Evolutionary conservation across 345 rosid species (phyloP), one percentile per base, ranked within the genome.

Genomic region (Euphorbia lathyris): DNA sequence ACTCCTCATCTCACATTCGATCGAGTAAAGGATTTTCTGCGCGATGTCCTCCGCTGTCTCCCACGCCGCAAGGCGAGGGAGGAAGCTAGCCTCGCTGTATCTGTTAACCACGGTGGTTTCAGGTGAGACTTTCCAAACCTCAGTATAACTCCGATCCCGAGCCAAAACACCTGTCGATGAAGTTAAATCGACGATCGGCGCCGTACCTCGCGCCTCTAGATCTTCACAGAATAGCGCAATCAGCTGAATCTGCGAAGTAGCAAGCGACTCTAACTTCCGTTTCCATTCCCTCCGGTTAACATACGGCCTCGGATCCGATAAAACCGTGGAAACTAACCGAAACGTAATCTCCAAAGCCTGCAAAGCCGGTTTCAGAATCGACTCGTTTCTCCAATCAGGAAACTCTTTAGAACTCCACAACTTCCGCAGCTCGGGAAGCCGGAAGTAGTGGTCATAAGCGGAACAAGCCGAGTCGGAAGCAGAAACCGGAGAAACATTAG

Each of bases 271-370:
- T 29, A 94, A 76, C 65, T 96, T 76, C 65, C 95, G 89, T 71
- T 62, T 78, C 92, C 94, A 90, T 74, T 91, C 89, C 45, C 78
- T 80, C 68, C 72, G 83, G 79, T 88, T 90, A 19, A 81, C 71
- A 80, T 94, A 94, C 20, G 93, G 96, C 72, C 97, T 81, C 5
- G 88, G 80, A 63, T 92, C 98, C 9, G 92, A 87, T 50, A 84
- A 61, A 50, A 84, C 85, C 58, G 88, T 80, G 12, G 92, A 84
- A 73, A 88, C 76, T 45, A 91, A 83, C 71, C 97, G 92, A 82
- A 94, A 94, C 12, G 95, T 90, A 76, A 88, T 85, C 77, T 94
- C 96, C 0, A 89, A 76, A 56, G 90, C 96, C 7, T 89, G 96
- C n/a, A 94, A 81, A 59, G 96, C 88, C 47, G 97, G 96, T 55